Conservation (phyloP, 805 yeast species). For the Suhomyces kilbournensis region DNA sequence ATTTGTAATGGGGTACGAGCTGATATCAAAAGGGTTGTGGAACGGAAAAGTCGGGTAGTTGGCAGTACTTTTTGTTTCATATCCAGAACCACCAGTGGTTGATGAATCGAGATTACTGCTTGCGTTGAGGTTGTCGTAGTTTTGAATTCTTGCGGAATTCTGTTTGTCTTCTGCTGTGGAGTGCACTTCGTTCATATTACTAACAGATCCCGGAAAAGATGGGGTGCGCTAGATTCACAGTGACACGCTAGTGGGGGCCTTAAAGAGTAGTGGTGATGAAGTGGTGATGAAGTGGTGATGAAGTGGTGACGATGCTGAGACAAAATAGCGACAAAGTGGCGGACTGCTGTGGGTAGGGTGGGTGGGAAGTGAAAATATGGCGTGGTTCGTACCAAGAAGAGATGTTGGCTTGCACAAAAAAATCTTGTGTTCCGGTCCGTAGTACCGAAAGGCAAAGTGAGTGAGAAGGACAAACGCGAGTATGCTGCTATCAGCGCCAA, state of each 20-base stretch:
- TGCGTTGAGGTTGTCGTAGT: background rate
- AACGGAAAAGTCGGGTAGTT: constrained; percentile 14
- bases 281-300: too few relatives aligned
- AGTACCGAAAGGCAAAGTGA: background rate
- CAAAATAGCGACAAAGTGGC: background rate
- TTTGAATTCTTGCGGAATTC: background rate
- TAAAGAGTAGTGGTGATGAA: background rate
- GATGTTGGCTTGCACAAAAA: background rate
- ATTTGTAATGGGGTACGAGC: constrained; percentile 42
- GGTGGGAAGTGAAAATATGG: background rate
- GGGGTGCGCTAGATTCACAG: background rate
- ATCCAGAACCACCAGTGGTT: background rate
- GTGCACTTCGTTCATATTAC: background rate
- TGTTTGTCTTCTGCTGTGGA: background rate
- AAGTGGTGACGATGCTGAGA: too few relatives aligned
- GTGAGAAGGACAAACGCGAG: background rate
- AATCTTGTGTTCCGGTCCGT: background rate
- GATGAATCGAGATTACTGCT: background rate
- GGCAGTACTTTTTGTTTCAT: background rate
- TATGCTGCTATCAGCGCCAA: background rate
- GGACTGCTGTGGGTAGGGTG: background rate
- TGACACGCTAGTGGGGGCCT: background rate
- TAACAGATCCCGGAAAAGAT: background rate
- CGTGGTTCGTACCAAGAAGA: background rate
- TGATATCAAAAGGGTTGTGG: constrained; percentile 39